A percentile compares a stretch with the other conserved stretches of the same genome.
Conservation (phyloP, 768 basidiomycete species). For the Calocybe gangraenosa region DNA sequence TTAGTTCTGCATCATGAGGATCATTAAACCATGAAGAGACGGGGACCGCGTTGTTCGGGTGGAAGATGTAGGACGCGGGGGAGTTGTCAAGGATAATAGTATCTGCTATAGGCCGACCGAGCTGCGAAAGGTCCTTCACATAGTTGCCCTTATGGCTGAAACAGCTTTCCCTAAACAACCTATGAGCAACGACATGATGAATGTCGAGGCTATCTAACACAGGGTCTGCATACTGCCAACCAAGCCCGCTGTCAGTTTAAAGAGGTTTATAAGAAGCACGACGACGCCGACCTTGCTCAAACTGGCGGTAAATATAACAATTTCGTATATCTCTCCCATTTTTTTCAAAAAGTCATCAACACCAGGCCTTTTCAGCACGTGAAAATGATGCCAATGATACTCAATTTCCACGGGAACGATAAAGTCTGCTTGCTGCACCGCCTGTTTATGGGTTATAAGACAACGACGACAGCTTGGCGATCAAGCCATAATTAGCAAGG, state of each 20-base stretch:
- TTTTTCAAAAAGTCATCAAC: slow-evolving; percentile 94
- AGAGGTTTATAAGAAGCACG: neutral
- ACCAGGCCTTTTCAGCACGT: slow-evolving; percentile 97
- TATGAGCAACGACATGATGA: slow-evolving; percentile 86
- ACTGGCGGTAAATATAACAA: slow-evolving; percentile 97
- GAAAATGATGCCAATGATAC: slow-evolving; percentile 96
- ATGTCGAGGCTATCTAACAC: slow-evolving; percentile 96
- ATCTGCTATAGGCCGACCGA: slow-evolving; percentile 89
- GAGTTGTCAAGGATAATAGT: slow-evolving; percentile 99
- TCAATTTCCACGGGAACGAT: slow-evolving; percentile 99
- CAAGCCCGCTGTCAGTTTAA: neutral
- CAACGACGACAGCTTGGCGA: neutral
- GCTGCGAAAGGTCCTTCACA: slow-evolving; percentile 98
- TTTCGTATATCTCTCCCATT: slow-evolving; percentile 98
- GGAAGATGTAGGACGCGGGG: slow-evolving; percentile 98
- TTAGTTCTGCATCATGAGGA: slow-evolving; percentile 96
- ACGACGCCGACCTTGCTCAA: slow-evolving; percentile 76
- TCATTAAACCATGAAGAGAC: slow-evolving; percentile 99
- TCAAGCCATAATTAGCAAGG: slow-evolving; percentile 6
- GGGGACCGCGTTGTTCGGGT: slow-evolving; percentile 97
- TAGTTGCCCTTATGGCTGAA: slow-evolving; percentile 99
- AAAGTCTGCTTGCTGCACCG: slow-evolving; percentile 91
- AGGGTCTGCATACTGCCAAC: slow-evolving; percentile 90
- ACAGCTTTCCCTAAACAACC: slow-evolving; percentile 95
- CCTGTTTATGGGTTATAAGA: slow-evolving; percentile 39